Conservation (phyloP, 768 basidiomycete genomes). For the Coprinellus aureogranulatus region DNA sequence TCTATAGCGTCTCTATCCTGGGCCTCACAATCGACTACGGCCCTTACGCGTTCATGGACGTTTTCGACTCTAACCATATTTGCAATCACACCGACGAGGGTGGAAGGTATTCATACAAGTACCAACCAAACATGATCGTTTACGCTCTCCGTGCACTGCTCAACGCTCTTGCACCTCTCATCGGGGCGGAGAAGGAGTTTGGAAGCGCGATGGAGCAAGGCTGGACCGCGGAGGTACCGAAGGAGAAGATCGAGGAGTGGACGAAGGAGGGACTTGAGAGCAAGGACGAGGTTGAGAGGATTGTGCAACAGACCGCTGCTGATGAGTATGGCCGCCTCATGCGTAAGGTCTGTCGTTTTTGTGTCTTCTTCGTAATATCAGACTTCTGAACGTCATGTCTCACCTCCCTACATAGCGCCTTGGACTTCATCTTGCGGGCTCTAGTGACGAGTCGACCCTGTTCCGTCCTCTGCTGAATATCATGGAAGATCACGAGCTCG, state of each 20-base stretch:
- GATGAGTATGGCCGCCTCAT: conserved; percentile 67
- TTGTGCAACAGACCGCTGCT: conserved; percentile 57
- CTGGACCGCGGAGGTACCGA: conserved; percentile 59
- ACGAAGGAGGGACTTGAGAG: conserved; percentile 52
- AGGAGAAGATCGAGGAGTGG: conserved; percentile 63
- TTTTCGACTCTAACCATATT: conserved; percentile 79
- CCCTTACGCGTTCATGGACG: conserved; percentile 94
- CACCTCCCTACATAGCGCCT: conserved; percentile 55
- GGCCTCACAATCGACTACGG: conserved; percentile 82
- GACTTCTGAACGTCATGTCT: too few relatives aligned
- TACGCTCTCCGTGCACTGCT: conserved; percentile 79
- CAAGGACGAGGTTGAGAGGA: conserved; percentile 58
- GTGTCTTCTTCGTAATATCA: not conserved
- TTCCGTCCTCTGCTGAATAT: conserved; percentile 71
- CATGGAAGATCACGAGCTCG: conserved; percentile 72
- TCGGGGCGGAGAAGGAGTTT: conserved; percentile 72
- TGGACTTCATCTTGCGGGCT: conserved; percentile 57
- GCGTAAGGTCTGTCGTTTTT: conserved; percentile 54
- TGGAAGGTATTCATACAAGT: conserved; percentile 77
- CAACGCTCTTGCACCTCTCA: conserved; percentile 76
- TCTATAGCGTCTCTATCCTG: conserved; percentile 61
- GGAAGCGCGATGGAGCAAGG: conserved; percentile 51
- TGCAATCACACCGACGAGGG: conserved; percentile 87
- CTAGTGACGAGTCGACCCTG: conserved; percentile 58
- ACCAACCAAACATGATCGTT: conserved; percentile 76